Percentiles rank a stretch among this genome's conserved stretches.
Evolutionary conservation across 305 asterid genomes (phyloP).

Genomic region (Fraxinus albicans): DNA sequence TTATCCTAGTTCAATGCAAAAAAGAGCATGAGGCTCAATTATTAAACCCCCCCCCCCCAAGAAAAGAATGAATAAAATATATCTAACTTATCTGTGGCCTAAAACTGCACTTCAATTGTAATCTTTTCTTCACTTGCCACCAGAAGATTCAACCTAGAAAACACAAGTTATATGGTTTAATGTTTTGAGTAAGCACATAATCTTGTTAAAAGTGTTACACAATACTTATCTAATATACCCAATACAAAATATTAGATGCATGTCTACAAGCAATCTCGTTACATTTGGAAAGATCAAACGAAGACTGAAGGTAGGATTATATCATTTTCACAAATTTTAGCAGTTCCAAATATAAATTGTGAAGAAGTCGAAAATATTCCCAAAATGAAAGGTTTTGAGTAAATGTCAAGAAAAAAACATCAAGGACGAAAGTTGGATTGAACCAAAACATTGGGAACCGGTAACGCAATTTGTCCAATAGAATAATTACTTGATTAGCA

Average conservation of each 20-base stretch:
- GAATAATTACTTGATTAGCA: background rate
- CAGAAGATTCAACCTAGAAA: background rate
- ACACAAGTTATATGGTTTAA: background rate
- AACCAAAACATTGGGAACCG: background rate
- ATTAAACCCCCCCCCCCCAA: background rate
- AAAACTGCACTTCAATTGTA: background rate
- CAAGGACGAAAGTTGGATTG: background rate
- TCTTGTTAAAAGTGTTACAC: background rate
- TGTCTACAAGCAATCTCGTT: background rate
- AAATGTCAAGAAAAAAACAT: background rate
- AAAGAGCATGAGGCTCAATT: background rate
- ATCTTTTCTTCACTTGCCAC: background rate
- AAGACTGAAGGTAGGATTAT: background rate
- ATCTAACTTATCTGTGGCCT: background rate
- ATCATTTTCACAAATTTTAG: background rate
- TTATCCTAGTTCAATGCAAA: background rate
- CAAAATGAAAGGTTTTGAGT: background rate
- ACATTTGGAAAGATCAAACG: background rate
- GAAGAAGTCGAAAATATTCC: background rate
- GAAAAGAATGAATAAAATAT: too few relatives aligned
- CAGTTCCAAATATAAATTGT: background rate
- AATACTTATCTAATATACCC: background rate
- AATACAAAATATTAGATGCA: background rate
- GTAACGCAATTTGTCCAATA: background rate
- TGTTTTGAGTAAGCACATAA: background rate